phyloP scores from a whole-genome alignment of 257 asterid genomes.

The Nicotiana sylvestris region DNA sequence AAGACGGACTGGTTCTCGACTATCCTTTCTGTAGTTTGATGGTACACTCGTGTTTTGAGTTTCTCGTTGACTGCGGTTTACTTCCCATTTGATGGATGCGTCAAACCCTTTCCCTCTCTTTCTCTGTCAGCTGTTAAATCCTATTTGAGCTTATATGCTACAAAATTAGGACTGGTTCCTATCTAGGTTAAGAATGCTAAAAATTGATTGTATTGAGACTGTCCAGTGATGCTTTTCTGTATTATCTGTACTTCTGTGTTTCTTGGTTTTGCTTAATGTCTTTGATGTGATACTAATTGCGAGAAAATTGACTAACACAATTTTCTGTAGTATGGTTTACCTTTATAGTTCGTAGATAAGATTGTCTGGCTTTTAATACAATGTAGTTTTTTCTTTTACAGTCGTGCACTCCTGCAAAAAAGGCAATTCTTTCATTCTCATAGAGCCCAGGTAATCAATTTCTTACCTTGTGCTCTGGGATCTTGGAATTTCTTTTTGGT shows the following conservation, averaged over 20 bases:
- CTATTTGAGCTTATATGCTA: not conserved
- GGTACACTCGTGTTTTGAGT: not conserved
- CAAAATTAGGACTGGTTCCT: not conserved
- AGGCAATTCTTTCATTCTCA: constrained; percentile 98
- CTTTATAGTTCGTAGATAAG: not conserved
- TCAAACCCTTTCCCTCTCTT: not conserved
- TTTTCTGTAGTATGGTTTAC: not conserved
- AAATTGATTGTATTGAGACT: not conserved
- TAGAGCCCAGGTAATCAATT: constrained; percentile 85
- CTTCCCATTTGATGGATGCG: constrained; percentile 7
- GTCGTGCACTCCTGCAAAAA: constrained; percentile 90
- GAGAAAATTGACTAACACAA: not conserved
- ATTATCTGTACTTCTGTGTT: not conserved
- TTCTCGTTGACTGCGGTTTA: not conserved
- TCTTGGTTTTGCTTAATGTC: constrained; percentile 1
- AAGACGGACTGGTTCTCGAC: not conserved
- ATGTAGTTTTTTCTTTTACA: constrained; percentile 22
- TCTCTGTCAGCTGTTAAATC: not conserved
- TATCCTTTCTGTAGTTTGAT: not conserved
- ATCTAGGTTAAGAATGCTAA: not conserved
- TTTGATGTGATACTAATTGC: not conserved
- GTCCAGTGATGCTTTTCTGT: not conserved
- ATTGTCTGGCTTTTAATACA: constrained; percentile 7
- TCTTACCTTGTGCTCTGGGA: not conserved
- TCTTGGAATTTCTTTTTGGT: not conserved